Conservation (phyloP, 495 filamentous ascomycete genomes). For the Aspergillus steynii region DNA sequence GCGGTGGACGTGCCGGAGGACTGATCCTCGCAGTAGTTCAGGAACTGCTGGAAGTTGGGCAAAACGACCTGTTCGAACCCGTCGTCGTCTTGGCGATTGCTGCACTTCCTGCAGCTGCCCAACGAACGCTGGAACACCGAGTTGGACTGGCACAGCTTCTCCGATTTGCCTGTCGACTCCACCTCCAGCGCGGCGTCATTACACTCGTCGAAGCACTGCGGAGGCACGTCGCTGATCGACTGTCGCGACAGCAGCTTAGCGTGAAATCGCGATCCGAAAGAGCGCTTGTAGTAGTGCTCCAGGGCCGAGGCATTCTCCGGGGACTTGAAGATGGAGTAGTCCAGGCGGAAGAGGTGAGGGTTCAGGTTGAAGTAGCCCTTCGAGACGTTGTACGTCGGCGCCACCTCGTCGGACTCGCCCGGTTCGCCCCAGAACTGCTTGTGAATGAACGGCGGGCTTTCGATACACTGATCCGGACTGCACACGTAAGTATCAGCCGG, state of each 20-base stretch:
- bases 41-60: conserved; percentile 7
- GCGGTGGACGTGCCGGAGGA: background rate
- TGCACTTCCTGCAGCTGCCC: conserved; percentile 36
- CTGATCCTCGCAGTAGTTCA: conserved; percentile 9
- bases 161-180: conserved; percentile 44
- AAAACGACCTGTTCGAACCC: background rate
- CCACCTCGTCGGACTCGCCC: conserved; percentile 36
- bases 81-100: background rate
- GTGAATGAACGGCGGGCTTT: conserved; percentile 32
- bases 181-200: conserved; percentile 50
- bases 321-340: conserved; percentile 57
- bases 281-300: conserved; percentile 7
- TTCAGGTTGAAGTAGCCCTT: conserved; percentile 65
- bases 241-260: conserved; percentile 7
- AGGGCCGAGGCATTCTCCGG: background rate
- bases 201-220: conserved; percentile 55
- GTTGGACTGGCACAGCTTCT: conserved; percentile 41
- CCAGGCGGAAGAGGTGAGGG: conserved; percentile 61
- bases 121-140: conserved; percentile 42
- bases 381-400: conserved; percentile 45
- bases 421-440: conserved; percentile 40
- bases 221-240: conserved; percentile 24
- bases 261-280: background rate
- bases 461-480: conserved; percentile 53
- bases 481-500: conserved; percentile 57